phyloP scores from a whole-genome alignment of 176 grass and related monocot species.

The Musa schizocarpa region DNA sequence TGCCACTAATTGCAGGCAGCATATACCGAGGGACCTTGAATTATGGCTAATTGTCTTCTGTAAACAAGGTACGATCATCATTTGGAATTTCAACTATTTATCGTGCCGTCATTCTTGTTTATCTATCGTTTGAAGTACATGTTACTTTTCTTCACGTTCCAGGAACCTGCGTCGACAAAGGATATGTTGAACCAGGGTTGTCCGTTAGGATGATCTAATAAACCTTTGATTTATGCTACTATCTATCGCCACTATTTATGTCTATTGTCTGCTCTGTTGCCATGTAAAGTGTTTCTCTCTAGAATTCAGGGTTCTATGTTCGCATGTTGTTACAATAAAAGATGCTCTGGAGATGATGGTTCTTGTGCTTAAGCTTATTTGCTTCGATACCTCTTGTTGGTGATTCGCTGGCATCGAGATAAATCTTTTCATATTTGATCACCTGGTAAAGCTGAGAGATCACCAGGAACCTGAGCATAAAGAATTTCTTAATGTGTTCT shows the following conservation, averaged over 20 bases:
- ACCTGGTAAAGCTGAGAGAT: background rate
- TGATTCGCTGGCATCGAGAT: background rate
- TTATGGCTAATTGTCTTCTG: background rate
- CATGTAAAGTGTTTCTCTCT: background rate
- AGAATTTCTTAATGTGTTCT: no score
- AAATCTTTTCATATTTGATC: background rate
- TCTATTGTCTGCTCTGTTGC: background rate
- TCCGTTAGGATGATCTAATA: background rate
- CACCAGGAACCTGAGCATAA: no score
- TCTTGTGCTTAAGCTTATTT: background rate
- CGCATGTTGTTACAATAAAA: background rate
- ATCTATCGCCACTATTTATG: background rate
- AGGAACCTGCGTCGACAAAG: background rate
- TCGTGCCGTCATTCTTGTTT: background rate
- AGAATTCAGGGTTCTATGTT: background rate
- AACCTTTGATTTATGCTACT: background rate
- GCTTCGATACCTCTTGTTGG: background rate
- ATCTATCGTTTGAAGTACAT: background rate
- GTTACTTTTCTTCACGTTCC: background rate
- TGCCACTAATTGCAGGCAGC: slow-evolving; percentile 33
- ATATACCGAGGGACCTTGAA: slow-evolving; percentile 27
- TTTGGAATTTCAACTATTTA: background rate
- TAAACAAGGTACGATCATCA: slow-evolving; percentile 7
- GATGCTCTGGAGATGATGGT: background rate
- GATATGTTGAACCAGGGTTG: background rate